phyloP scores from a whole-genome alignment of 352 stramenopile genomes.

The Pilasporangium apinafurcum region DNA sequence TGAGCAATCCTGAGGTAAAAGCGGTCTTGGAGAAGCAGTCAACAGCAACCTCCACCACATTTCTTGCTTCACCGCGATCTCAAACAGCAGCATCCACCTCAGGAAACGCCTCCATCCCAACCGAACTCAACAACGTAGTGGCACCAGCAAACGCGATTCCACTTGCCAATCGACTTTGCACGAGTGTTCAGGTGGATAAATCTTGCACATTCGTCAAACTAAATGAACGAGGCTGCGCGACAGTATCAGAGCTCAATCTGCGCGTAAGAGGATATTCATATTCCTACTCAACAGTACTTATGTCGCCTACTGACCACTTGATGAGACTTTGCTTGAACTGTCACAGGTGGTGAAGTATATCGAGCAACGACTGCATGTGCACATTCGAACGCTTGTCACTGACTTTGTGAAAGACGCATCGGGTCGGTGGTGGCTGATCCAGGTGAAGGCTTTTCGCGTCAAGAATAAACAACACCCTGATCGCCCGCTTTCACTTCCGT shows the following conservation, averaged over 20 bases:
- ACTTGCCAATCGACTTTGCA: conserved; percentile 51
- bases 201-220: conserved; percentile 77
- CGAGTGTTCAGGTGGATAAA: conserved; percentile 55
- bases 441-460: conserved; percentile 75
- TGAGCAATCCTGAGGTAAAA: too few species aligned
- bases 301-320: not conserved
- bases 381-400: conserved; percentile 54
- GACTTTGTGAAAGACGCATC: conserved; percentile 67
- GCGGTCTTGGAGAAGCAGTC: too few species aligned
- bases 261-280: conserved; percentile 44
- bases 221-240: conserved; percentile 57
- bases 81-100: conserved; percentile 2
- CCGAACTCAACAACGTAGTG: conserved; percentile 6
- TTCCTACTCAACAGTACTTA: not conserved
- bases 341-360: conserved; percentile 66
- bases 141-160: conserved; percentile 10
- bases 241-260: conserved; percentile 62
- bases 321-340: not conserved
- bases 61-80: conserved; percentile 2
- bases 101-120: not conserved
- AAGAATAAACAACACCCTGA: conserved; percentile 25
- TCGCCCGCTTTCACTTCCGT: conserved; percentile 27
- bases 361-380: conserved; percentile 51
- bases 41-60: conserved; percentile 1
- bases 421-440: conserved; percentile 73